Evolutionary conservation across 306 rosid species (phyloP), one percentile per base, ranked within the genome.

Genomic region (Rosa persica): DNA sequence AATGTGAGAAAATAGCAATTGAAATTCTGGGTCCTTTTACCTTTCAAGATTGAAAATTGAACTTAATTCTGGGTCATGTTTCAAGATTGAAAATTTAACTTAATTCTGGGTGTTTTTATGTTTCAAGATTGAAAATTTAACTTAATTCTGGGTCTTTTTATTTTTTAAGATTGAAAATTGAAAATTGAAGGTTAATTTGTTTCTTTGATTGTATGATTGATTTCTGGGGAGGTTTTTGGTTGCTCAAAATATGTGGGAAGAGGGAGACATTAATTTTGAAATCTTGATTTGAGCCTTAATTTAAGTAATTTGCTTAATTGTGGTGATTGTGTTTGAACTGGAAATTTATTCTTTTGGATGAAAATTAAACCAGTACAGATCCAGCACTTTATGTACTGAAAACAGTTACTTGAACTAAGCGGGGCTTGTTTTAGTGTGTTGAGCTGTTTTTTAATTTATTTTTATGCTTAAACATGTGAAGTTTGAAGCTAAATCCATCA

Each of bases 191-290:
- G 46, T 60, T 36, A 34, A 25, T 44, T 67, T 76, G 30, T 20
- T 77, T 8, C 67, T 67, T 77, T 55, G 67, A 20, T 71, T 47
- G 19, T 47, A 15, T 58, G 42, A 77, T 54, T 67, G 15, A 12
- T 62, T 62, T 62, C 20, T 49, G 36, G 49, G 47, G 30, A 4
- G 13, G 43, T 74, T 48, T 72, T 72, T 23, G 2, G 65, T 36
- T 73, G 12, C 72, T 72, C 22, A 36, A n/a, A 40, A 5, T n/a
- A 19, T 17, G 15, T 36, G 19, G n/a, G n/a, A n/a, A n/a, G n/a
- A n/a, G n/a, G n/a, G n/a, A n/a, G n/a, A n/a, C n/a, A n/a, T n/a
- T n/a, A n/a, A n/a, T n/a, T n/a, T n/a, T n/a, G n/a, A n/a, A n/a
- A 22, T 12, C n/a, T n/a, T 11, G 9, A 57, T n/a, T 57, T 22